phyloP scores from a whole-genome alignment of 2,329 filamentous ascomycete species.

The Xylariaceae sp. region DNA sequence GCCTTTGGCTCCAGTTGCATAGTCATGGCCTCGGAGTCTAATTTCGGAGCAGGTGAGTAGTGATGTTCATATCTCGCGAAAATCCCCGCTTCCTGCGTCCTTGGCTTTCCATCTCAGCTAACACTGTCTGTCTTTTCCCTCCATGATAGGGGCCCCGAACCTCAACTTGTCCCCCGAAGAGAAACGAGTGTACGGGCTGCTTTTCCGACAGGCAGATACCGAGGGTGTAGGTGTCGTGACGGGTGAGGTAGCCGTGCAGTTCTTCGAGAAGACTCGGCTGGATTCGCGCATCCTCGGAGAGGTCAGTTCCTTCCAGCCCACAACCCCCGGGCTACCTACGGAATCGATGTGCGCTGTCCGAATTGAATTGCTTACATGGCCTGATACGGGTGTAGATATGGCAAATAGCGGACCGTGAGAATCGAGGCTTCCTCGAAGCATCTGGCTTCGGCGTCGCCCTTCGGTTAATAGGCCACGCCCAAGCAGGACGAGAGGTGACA shows the following conservation, averaged over 20 bases:
- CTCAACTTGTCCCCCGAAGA: constrained; percentile 87
- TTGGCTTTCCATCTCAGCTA: constrained; percentile 13
- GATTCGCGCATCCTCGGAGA: constrained; percentile 81
- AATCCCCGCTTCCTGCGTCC: constrained; percentile 2
- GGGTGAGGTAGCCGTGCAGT: constrained; percentile 91
- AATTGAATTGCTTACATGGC: constrained; percentile 22
- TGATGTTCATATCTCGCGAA: constrained; percentile 1
- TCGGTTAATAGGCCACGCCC: constrained; percentile 90
- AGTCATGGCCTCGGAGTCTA: constrained; percentile 29
- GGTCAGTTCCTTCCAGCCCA: constrained; percentile 45
- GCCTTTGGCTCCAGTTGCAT: constrained; percentile 24
- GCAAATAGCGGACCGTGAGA: constrained; percentile 97
- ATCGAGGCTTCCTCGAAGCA: constrained; percentile 86
- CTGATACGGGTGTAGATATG: constrained; percentile 64
- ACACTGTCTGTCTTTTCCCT: constrained; percentile 11
- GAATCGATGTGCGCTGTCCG: neutral
- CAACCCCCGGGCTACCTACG: neutral
- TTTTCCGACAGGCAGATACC: constrained; percentile 88
- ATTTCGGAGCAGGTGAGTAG: constrained; percentile 17
- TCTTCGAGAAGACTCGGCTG: constrained; percentile 94
- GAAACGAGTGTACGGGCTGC: constrained; percentile 86
- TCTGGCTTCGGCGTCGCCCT: constrained; percentile 90
- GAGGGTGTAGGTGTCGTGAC: constrained; percentile 91
- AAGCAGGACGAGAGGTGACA: constrained; percentile 77
- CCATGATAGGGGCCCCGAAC: constrained; percentile 57